Conservation (phyloP, 2,329 filamentous ascomycete genomes). For the Anthostomella pinea region DNA sequence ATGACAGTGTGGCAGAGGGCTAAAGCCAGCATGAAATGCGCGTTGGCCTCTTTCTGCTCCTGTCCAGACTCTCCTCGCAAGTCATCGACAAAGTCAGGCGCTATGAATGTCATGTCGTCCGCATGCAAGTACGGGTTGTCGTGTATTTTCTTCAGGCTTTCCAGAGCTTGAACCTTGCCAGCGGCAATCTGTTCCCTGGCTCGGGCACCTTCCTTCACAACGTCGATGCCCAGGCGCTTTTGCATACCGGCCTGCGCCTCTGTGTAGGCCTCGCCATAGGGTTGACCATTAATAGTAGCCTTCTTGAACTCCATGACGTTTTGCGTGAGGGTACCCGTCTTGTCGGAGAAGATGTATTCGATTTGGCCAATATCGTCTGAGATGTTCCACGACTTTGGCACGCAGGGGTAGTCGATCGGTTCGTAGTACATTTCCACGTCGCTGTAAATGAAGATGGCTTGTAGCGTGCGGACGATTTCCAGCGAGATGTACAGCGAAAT, state of each 20-base stretch:
- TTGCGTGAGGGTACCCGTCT: slow-evolving; percentile 85
- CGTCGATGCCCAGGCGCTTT: slow-evolving; percentile 81
- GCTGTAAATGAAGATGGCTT: slow-evolving; percentile 97
- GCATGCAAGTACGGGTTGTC: slow-evolving; percentile 90
- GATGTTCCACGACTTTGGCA: slow-evolving; percentile 98
- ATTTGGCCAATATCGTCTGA: slow-evolving; percentile 97
- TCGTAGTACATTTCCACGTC: slow-evolving; percentile 98
- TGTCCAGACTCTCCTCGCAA: slow-evolving; percentile 72
- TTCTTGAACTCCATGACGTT: slow-evolving; percentile 99
- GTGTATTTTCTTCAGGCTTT: slow-evolving; percentile 70
- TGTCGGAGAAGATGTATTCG: slow-evolving; percentile 98
- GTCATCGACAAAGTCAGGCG: slow-evolving; percentile 84
- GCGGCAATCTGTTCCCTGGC: slow-evolving; percentile 75
- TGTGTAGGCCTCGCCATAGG: slow-evolving; percentile 96
- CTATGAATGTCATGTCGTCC: slow-evolving; percentile 87
- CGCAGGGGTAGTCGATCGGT: slow-evolving; percentile 87
- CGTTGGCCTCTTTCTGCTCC: slow-evolving; percentile 74
- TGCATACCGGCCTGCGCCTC: slow-evolving; percentile 97
- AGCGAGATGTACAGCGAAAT: slow-evolving; percentile 97
- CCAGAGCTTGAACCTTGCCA: slow-evolving; percentile 71
- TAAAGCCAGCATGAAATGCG: slow-evolving; percentile 90
- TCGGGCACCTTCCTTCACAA: slow-evolving; percentile 73
- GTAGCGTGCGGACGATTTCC: slow-evolving; percentile 88
- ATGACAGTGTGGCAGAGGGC: slow-evolving; percentile 98
- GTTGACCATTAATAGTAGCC: slow-evolving; percentile 90